Evolutionary conservation across 805 yeast genomes (phyloP), one percentile per base, ranked within the genome.

Genomic region (Scheffersomyces stipitis): DNA sequence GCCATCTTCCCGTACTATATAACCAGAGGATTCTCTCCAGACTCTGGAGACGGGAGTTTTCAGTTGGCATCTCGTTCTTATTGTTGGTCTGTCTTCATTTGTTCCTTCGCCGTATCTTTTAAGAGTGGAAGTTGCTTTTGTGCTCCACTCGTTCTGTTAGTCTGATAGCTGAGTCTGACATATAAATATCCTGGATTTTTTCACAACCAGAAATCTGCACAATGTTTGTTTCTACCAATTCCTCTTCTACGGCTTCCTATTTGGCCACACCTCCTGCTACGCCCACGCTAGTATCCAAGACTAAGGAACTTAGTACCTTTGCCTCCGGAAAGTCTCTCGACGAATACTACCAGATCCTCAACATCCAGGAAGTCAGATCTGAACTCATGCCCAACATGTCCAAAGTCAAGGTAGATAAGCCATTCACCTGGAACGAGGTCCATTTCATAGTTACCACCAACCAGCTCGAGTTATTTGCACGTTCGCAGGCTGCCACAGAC

Each of bases 381-480:
- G 60, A 65, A 17, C 52, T 56, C 31, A 66, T 67, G 72, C 72
- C 72, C 10, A 45, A 57, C 13, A 54, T 69, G 1, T 58, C 64
- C 36, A 68, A 67, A 42, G 45, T 60, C 33, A 46, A 52, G 23
- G 38, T 41, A 31, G 53, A 50, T 10, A 37, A 47, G 13, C 76
- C 80, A 2, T 71, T 75, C 44, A 49, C 66, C 3, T 80, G 84
- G 81, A 52, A 53, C 7, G 67, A 70, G 30, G 62, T 70, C 6
- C 46, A 52, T 26, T 44, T 59, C 8, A 60, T 74, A 15, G 62
- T 79, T 3, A 40, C 40, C 0, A 41, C 59, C 5, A 76, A 76
- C 38, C 58, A 67, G 29, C 62, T 81, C 28, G 73, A 73, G 26
- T 49, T 52, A 17, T 62, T 81, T 34, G 75, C 76, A 31, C 63